Base-by-base conservation (phyloP, 495 filamentous ascomycete species). In the Penicillium goetzii region DNA sequence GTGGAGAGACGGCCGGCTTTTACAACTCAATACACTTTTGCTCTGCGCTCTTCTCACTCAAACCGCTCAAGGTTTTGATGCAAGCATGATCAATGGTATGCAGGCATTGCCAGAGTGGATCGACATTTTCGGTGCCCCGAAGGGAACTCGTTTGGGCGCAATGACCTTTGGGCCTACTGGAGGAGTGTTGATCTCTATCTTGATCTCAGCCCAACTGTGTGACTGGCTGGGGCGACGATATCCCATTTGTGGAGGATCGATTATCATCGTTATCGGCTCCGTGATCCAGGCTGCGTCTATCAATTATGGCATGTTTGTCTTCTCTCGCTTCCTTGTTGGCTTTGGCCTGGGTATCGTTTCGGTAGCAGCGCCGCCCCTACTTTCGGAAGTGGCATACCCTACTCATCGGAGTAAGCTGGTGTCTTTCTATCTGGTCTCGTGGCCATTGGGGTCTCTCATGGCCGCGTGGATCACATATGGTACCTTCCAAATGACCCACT, bases 211-310 rank as follows among this genome's bases (percentile, higher is more conserved):
- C 4, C 57, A 60, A 28, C 58, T 68, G 7, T 64, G 56, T 53
- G 75, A 77, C 10, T 61, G 55, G 25, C 66, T 69, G 15, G 69
- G 73, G n/a, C 65, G 78, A 30, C 72, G 70, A 52, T 51, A 57
- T 12, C 64, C 70, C 50, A 86, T 89, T 60, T 74, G 78, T 55
- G 73, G 84, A 55, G 86, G 86, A 47, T 84, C 84, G 45, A 68
- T 78, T 3, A 81, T 88, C 65, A 88, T 88, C 83, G 83, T 87
- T 59, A 72, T 85, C 33, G 86, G 85, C 54, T 78, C 70, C 6
- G 63, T 86, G 21, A 69, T 87, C 23, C 86, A 89, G 72, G 78
- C 79, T 54, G 74, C 76, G 6, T 76, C 78, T 41, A 70, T 78
- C 28, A 78, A 82, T 61, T 75, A 86, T 38, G 77, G 73, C 40